Evolutionary conservation across 345 rosid species (phyloP).

Genomic region (Gossypium longicalyx): DNA sequence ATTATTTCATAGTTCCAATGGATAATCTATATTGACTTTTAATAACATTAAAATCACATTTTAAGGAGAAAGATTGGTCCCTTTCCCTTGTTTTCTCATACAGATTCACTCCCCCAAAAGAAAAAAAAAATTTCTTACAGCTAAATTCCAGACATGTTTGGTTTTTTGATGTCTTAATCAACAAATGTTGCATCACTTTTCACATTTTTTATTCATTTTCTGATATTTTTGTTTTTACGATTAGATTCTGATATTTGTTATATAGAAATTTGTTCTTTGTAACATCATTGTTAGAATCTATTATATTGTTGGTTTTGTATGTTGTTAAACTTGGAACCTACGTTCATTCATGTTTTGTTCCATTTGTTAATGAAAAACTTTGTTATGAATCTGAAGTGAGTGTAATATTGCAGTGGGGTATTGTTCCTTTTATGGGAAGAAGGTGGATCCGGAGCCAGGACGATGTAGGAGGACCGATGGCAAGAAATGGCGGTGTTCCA

Average conservation of each 20-base stretch:
- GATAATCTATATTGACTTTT: not conserved
- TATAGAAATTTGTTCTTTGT: not conserved
- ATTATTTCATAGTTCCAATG: slow-evolving; percentile 4
- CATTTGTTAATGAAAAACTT: not conserved
- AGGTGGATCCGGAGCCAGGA: slow-evolving; percentile 63
- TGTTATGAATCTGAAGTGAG: slow-evolving; percentile 9
- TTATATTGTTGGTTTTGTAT: not conserved
- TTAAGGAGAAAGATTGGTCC: slow-evolving; percentile 14
- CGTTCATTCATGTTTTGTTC: not conserved
- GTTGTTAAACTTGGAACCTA: not conserved
- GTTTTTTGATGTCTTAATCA: slow-evolving; percentile 6
- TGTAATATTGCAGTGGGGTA: slow-evolving; percentile 39
- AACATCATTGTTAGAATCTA: not conserved
- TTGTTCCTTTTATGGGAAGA: slow-evolving; percentile 48
- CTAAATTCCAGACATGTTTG: not conserved
- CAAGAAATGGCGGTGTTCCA: slow-evolving; percentile 62
- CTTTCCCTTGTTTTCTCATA: not conserved
- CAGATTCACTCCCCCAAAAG: too few relatives aligned
- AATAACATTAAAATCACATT: slow-evolving; percentile 4
- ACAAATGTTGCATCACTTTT: slow-evolving; percentile 16
- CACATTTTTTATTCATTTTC: slow-evolving; percentile 13
- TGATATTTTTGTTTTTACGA: not conserved
- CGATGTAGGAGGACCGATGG: slow-evolving; percentile 61
- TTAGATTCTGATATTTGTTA: not conserved
- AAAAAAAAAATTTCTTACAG: not conserved